A percentile compares a stretch with the other conserved stretches of the same genome.
Evolutionary conservation across 1,284 basidiomycete genomes (phyloP).

Genomic region (Leccinum fallax): DNA sequence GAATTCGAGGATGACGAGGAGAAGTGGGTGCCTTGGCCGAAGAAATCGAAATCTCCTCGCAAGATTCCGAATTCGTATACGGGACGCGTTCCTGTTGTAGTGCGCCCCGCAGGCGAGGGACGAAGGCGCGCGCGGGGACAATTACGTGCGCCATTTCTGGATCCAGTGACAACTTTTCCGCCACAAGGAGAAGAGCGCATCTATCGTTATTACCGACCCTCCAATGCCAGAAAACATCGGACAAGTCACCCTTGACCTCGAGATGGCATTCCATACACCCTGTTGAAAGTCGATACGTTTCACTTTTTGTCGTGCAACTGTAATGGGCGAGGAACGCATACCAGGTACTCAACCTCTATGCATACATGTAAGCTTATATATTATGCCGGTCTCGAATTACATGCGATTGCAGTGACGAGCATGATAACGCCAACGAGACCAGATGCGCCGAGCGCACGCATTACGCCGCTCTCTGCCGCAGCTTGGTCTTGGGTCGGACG

Average conservation of each 20-base stretch:
- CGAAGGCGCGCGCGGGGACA: no score
- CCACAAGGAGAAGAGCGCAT: slow-evolving; percentile 18
- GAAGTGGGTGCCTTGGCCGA: slow-evolving; percentile 22
- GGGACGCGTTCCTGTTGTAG: background rate
- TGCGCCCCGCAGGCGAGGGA: background rate
- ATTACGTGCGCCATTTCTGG: slow-evolving; percentile 8
- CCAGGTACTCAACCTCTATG: background rate
- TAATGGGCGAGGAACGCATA: background rate
- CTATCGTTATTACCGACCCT: slow-evolving; percentile 7
- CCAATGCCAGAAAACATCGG: no score
- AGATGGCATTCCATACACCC: background rate
- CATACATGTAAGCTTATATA: background rate
- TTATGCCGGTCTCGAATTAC: background rate
- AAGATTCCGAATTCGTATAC: background rate
- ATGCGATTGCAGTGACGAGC: background rate
- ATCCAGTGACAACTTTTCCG: slow-evolving; percentile 4
- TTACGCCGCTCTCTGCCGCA: background rate
- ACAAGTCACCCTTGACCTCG: slow-evolving; percentile 11
- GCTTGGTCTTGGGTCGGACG: background rate
- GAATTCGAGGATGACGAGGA: slow-evolving; percentile 19
- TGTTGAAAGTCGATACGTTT: background rate
- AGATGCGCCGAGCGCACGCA: background rate
- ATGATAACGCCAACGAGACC: background rate
- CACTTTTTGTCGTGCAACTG: background rate
- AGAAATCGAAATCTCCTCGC: background rate